Base-by-base conservation (phyloP, 768 basidiomycete species). In the Butyriboletus loyo region DNA sequence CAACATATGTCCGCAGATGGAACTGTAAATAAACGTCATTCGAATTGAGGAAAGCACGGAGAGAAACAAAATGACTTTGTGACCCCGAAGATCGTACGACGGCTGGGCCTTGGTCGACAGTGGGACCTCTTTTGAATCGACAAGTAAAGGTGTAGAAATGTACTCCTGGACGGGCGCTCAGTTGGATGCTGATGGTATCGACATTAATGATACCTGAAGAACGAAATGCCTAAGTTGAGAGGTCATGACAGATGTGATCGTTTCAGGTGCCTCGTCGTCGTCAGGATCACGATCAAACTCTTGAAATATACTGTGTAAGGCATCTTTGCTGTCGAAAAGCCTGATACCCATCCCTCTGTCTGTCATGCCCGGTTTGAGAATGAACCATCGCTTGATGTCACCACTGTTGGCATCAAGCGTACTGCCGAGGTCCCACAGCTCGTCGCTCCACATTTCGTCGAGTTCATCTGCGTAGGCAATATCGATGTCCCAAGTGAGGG, bases 341-440 rank as follows among this genome's bases (percentile, higher is more conserved):
- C 94, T 74, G 57, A 99, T 94, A 2, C 96, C 97, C 79, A 92
- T 92, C 13, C 94, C 97, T 45, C 92, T 81, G 73, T 98, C 95
- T 1, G 94, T 87, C 90, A 99, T 96, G 17, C 93, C 92, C 41
- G 97, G 95, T 73, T 99, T 99, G 46, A 99, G 72, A 55, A 99
- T 96, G 81, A 87, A 98, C 96, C 96, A 98, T 45, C 59, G 74
- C 17, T 57, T 59, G 27, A 38, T 43, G n/a, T 51, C 39, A 17
- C 21, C 25, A 13, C 8, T 35, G 19, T 72, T 73, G 5, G 63
- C 57, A 21, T 84, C 78, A 28, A 97, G 77, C 19, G 77, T 73
- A 40, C 78, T 70, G 7, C 80, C 83, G 14, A 98, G 80, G 45
- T 97, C 94, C 79, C 86, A 98, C 31, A 98, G 79, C 52, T 99